Evolutionary conservation across 768 basidiomycete species (phyloP).

Genomic region (Psilocybe cubensis): DNA sequence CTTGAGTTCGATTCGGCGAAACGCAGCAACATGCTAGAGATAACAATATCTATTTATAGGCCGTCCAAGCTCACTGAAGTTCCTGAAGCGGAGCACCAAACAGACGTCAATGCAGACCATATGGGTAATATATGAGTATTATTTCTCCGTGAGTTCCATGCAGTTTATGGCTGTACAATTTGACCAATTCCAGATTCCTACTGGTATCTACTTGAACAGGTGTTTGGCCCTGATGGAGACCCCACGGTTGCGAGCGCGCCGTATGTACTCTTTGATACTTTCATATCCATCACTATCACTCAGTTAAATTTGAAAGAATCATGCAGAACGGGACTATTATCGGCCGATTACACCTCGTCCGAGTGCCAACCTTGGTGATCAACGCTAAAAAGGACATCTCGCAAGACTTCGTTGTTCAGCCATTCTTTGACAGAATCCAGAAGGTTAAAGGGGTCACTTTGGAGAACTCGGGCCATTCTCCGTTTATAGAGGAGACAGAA

Average conservation of each 20-base stretch:
- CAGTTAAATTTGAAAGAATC: slow-evolving; percentile 7
- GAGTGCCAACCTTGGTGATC: slow-evolving; percentile 40
- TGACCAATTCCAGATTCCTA: slow-evolving; percentile 26
- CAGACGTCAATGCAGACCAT: too few species aligned
- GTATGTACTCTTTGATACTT: slow-evolving; percentile 34
- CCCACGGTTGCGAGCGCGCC: slow-evolving; percentile 29
- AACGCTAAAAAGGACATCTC: slow-evolving; percentile 46
- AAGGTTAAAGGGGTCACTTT: slow-evolving; percentile 49
- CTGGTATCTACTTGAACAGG: slow-evolving; percentile 19
- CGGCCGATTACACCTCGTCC: slow-evolving; percentile 43
- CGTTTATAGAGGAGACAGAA: slow-evolving; percentile 46
- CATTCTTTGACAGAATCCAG: slow-evolving; percentile 41
- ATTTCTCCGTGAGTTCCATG: too few species aligned
- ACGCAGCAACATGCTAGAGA: too few species aligned
- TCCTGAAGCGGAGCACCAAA: too few species aligned
- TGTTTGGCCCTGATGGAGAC: slow-evolving; percentile 20
- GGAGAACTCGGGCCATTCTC: slow-evolving; percentile 46
- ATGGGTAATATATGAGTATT: too few species aligned
- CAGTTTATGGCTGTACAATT: slow-evolving; percentile 25
- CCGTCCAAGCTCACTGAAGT: too few species aligned
- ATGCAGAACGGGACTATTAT: slow-evolving; percentile 49
- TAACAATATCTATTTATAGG: too few species aligned
- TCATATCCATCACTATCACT: neutral
- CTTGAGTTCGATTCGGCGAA: too few species aligned
- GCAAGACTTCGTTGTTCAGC: slow-evolving; percentile 39